Percentiles rank a stretch among this genome's conserved stretches.
phyloP scores from a whole-genome alignment of 2,329 filamentous ascomycete species.

The Cryphonectria japonica region DNA sequence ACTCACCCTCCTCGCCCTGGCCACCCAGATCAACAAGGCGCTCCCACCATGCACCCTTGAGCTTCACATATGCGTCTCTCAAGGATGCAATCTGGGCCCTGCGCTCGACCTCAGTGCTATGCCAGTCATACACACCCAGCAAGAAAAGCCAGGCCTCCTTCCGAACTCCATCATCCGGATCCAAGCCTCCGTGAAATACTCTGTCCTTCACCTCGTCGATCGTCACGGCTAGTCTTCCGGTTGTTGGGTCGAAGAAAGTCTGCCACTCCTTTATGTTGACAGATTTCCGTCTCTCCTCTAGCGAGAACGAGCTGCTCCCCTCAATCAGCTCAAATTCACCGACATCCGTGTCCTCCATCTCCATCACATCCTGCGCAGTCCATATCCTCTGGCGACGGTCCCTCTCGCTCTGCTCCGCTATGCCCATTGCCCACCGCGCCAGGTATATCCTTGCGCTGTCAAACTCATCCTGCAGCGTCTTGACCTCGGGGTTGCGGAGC shows the following conservation, averaged over 20 bases:
- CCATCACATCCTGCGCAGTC: constrained; percentile 89
- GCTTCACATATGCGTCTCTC: constrained; percentile 88
- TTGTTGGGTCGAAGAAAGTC: constrained; percentile 78
- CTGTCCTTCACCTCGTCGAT: constrained; percentile 93
- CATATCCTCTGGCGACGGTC: constrained; percentile 87
- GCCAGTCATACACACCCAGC: constrained; percentile 90
- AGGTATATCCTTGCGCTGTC: constrained; percentile 94
- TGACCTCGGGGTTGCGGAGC: constrained; percentile 89
- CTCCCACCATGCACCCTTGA: constrained; percentile 98
- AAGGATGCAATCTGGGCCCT: constrained; percentile 82
- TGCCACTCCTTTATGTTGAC: constrained; percentile 88
- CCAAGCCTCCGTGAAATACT: constrained; percentile 93
- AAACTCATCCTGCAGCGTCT: constrained; percentile 94
- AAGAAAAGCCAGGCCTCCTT: constrained; percentile 98
- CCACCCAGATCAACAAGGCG: constrained; percentile 81
- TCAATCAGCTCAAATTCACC: constrained; percentile 96
- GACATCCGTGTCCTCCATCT: constrained; percentile 91
- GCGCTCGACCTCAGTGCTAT: constrained; percentile 84
- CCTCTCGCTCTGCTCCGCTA: constrained; percentile 92
- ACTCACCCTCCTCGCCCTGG: constrained; percentile 82
- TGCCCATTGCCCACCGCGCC: constrained; percentile 97
- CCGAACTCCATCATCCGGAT: constrained; percentile 85
- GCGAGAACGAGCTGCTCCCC: constrained; percentile 71
- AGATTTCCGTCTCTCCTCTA: constrained; percentile 76
- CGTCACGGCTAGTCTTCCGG: constrained; percentile 77